These are phyloP conservation scores for Lachnellula cervina DNA, from an alignment of 2,329 filamentous ascomycete genomes.

Conservation along the genomic window DNA sequence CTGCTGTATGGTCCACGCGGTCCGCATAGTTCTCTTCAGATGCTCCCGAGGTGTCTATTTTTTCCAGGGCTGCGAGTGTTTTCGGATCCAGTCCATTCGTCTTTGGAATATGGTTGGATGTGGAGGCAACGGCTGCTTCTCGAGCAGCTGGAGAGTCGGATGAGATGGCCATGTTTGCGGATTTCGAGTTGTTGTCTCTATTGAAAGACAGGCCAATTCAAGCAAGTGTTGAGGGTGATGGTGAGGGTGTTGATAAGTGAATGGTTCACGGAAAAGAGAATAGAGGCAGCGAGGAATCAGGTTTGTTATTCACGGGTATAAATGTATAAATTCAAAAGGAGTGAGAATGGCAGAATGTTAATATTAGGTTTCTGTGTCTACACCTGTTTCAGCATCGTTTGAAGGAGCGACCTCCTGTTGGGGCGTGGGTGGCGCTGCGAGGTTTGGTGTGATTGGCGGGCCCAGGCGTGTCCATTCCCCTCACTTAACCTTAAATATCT, in stretches of 20 bases:
- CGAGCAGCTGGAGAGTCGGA: not conserved
- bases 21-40: slow-evolving; percentile 1
- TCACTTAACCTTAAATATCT: not conserved
- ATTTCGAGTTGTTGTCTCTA: not conserved
- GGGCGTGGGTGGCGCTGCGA: not conserved
- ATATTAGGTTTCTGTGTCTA: no score
- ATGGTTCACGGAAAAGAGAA: not conserved
- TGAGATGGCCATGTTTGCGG: not conserved
- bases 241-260: not conserved
- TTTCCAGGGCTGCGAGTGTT: slow-evolving; percentile 1
- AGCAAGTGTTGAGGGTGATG: not conserved
- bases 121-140: not conserved
- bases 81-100: not conserved
- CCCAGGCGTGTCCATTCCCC: not conserved
- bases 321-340: no score
- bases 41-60: slow-evolving; percentile 10
- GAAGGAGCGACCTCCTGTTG: not conserved
- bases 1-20: slow-evolving; percentile 32
- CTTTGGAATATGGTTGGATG: not conserved
- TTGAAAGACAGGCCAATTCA: no score
- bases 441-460: not conserved
- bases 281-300: not conserved
- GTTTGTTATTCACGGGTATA: no score
- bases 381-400: slow-evolving; percentile 3
- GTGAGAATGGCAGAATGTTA: no score